phyloP scores from a whole-genome alignment of 768 basidiomycete genomes.

The Mycena vulgaris region DNA sequence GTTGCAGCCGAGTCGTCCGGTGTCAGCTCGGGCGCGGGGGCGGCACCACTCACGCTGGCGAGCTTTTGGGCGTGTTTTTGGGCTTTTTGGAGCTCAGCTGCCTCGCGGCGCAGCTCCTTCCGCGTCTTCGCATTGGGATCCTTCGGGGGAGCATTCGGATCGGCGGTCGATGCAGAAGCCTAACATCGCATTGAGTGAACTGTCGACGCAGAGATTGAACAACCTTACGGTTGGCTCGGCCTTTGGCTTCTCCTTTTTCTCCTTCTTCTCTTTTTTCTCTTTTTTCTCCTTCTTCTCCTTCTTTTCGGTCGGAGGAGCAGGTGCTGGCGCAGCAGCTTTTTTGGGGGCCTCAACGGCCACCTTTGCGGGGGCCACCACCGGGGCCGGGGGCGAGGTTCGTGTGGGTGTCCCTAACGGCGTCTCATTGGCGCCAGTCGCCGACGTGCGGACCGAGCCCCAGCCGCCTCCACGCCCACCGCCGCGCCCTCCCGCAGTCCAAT shows the following conservation, averaged over 20 bases:
- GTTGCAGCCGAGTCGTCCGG: constrained; percentile 9
- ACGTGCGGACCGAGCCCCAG: constrained; percentile 30
- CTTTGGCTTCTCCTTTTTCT: constrained; percentile 26
- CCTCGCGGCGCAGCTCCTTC: constrained; percentile 38
- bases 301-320: constrained; percentile 28
- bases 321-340: constrained; percentile 31
- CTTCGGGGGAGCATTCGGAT: not conserved
- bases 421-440: constrained; percentile 62
- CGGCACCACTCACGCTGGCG: constrained; percentile 9
- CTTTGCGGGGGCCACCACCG: constrained; percentile 35
- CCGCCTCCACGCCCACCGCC: constrained; percentile 39
- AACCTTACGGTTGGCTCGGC: constrained; percentile 8
- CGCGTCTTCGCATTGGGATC: constrained; percentile 12
- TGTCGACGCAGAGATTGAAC: not conserved
- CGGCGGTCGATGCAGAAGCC: constrained; percentile 11
- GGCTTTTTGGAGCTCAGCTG: constrained; percentile 37
- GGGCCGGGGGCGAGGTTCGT: constrained; percentile 51
- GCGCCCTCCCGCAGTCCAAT: constrained; percentile 46
- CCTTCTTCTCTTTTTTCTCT: constrained; percentile 50
- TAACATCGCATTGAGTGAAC: not conserved
- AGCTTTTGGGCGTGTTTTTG: constrained; percentile 13
- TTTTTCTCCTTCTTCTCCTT: constrained; percentile 51
- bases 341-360: constrained; percentile 27
- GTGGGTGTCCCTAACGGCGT: constrained; percentile 79
- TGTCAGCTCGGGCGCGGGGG: constrained; percentile 28